Evolutionary conservation across 148 eudicot species (phyloP), one percentile per base, ranked within the genome.

Genomic region (Persicaria maculosa): DNA sequence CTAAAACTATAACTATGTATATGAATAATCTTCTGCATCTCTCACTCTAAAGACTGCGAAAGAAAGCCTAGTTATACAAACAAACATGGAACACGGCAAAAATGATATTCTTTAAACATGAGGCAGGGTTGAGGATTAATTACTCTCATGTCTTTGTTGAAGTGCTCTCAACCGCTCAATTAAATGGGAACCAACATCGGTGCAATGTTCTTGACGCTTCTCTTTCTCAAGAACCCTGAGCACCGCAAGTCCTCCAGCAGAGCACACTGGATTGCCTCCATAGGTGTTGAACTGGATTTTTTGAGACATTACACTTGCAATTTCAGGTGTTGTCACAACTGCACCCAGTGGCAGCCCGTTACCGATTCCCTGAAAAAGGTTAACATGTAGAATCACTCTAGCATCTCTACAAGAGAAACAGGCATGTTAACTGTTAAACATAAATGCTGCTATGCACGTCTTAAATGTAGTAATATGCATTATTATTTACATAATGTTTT

Each of bases 221-320:
- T 95, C 98, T 76, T 89, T 90, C 50, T 95, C 98, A 71, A 95
- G 77, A 62, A 92, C 98, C 77, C 79, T 87, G 55, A 95, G 92
- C 77, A 95, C 98, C 7, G 97, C 98, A 76, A 85, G 96, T 72
- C 98, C 98, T 81, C 98, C 98, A 50, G 98, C 88, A 68, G 98
- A 95, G 75, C 98, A 95, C 44, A 92, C 97, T 68, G 98, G 98
- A 85, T 95, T 95, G 25, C 98, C 98, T 59, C 98, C 98, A 81
- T 87, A 95, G 22, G 98, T 95, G 85, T 95, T 95, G 71, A 92
- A 95, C 78, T 92, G 98, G 53, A 92, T 92, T 78, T 95, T 95
- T 74, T 86, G 93, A 81, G 97, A 80, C 89, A 95, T 48, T 43
- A 92, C 97, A 76, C 81, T 86, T 10, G 98, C 98, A 72, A 95